phyloP scores from a whole-genome alignment of 352 stramenopile species.

The Globisporangium polare region DNA sequence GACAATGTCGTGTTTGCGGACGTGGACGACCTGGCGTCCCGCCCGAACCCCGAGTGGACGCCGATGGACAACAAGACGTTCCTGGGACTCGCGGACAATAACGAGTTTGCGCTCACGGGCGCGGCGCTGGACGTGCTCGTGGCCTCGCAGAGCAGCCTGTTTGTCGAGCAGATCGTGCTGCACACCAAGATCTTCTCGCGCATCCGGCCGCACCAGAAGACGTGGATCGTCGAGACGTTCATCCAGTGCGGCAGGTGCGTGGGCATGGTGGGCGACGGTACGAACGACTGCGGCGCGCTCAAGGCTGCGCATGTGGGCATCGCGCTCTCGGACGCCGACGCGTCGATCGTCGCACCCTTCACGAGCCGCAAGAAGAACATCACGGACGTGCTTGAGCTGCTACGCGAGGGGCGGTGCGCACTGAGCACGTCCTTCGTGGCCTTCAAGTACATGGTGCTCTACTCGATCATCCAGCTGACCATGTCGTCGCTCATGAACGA shows the following conservation, averaged over 20 bases:
- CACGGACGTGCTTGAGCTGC: conserved; percentile 75
- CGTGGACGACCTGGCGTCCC: conserved; percentile 47
- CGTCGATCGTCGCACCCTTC: conserved; percentile 90
- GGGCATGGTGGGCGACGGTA: conserved; percentile 71
- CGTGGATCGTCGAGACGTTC: conserved; percentile 71
- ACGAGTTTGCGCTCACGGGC: conserved; percentile 66
- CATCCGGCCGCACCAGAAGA: conserved; percentile 72
- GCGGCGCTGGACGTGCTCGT: conserved; percentile 49
- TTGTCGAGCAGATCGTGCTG: conserved; percentile 51
- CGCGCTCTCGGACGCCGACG: conserved; percentile 85
- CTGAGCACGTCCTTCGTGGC: conserved; percentile 85
- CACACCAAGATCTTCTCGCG: conserved; percentile 70
- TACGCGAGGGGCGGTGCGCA: conserved; percentile 86
- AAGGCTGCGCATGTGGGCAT: conserved; percentile 90
- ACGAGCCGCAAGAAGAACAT: conserved; percentile 84
- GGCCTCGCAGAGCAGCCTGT: conserved; percentile 22
- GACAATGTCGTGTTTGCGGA: conserved; percentile 49
- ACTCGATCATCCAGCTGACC: conserved; percentile 85
- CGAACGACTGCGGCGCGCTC: conserved; percentile 89
- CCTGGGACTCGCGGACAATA: conserved; percentile 44
- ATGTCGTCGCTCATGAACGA: conserved; percentile 65
- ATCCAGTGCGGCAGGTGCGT: conserved; percentile 51
- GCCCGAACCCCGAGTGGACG: conserved; percentile 26
- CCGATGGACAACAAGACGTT: conserved; percentile 43
- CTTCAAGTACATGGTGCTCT: conserved; percentile 93